Base-by-base conservation (phyloP, 139 green algal genomes). In the Edaphochlamys debaryana region DNA sequence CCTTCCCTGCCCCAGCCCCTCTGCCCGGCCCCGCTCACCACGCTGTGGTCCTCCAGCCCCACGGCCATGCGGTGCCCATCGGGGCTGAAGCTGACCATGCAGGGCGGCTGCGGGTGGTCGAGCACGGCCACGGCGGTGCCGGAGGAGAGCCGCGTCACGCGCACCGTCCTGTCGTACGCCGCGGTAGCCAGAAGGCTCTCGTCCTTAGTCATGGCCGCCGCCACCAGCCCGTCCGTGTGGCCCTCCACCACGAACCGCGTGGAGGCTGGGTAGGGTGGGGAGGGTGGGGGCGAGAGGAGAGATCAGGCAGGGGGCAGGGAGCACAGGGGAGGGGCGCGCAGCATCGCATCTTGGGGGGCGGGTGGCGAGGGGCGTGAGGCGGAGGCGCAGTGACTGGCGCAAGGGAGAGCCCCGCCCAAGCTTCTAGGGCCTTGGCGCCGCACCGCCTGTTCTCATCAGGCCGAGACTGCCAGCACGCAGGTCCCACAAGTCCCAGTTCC, bases 171-270 rank as follows among this genome's bases (percentile, higher is more conserved):
- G 75, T 90, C 88, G 60, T 88, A 90, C 17, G 75, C 71, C 25
- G 86, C 85, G 11, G 90, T 95, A n/a, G 88, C 89, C 54, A 95
- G 80, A 58, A 92, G 75, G 19, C 32, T 41, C 77, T 88, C 82
- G 58, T 90, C 87, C 1, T 32, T 29, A 25, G 77, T 88, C 15
- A 93, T 30, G 2, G 72, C 81, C 0, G 79, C 90, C 3, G 60
- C 84, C 30, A 78, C 62, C 34, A 94, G 84, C 20, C 80, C 71
- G 34, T 86, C 89, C 0, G 74, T 87, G 87, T 95, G 93, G 4
- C 93, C 93, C 63, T 92, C 85, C 82, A 95, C 81, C 56, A 85
- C n/a, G 79, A 83, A 82, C 0, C 79, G 58, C 27, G 37, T 73
- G 50, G 54, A 90, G 27, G 69, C 79, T 40, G 84, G n/a, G n/a